Base-by-base conservation (phyloP, 129 eudicot species). In the Tagetes erecta region DNA sequence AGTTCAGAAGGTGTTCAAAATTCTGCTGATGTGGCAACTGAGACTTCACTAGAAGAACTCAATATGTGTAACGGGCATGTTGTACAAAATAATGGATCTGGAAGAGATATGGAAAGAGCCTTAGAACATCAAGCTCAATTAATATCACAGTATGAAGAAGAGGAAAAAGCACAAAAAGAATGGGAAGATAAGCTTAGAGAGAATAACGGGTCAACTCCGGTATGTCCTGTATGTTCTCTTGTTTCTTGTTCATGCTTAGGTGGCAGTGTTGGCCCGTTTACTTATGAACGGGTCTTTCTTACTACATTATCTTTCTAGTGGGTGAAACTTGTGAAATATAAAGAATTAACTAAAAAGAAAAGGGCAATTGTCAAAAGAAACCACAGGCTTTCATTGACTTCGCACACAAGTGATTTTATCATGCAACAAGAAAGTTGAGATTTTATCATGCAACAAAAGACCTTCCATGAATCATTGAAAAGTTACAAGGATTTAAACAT, bases 151-250 rank as follows among this genome's bases (percentile, higher is more conserved):
- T 85, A 65, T 67, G 91, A 88, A 80, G 97, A 84, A 37, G 97
- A 90, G 75, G 98, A 90, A 84, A 90, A 88, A 12, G 93, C 92
- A 40, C 97, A 93, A 68, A 83, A 86, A 83, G 97, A 93, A 63
- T 93, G 98, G 98, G 98, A 94, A 75, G 98, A 93, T 84, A 94
- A 86, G 70, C 85, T 74, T 73, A 80, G 82, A 79, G 97, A 90
- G 75, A 90, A 82, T 68, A 90, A 86, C 33, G 76, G 77, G 46
- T 79, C 86, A 66, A 67, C 86, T 70, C 95, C 64, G 77, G 97
- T 94, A 83, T 68, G 80, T 75, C 45, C 56, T 82, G 97, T 94
- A 83, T 68, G 80, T 72, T 50, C 50, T 82, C 49, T 70, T 6
- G 27, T 66, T 75, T 76, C 63, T 38, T 47, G 73, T 49, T 44